Percentiles rank a stretch among this genome's conserved stretches.
phyloP scores from a whole-genome alignment of 257 asterid genomes.

The Fraxinus quadrangulata region DNA sequence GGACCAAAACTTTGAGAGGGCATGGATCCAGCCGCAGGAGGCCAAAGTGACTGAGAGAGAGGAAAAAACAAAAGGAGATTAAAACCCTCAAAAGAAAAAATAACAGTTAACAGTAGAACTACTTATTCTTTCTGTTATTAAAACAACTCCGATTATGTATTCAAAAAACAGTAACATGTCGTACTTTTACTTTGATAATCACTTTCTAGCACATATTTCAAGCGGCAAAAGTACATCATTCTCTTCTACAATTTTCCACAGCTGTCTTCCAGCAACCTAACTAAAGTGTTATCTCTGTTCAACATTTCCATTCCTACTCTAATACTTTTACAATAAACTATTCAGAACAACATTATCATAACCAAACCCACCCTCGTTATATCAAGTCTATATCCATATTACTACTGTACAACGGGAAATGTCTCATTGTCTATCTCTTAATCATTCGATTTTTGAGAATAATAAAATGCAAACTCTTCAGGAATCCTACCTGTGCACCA shows the following conservation, averaged over 20 bases:
- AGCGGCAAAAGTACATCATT: not conserved
- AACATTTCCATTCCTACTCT: not conserved
- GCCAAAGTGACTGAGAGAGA: conserved; percentile 55
- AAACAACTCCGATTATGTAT: conserved; percentile 12
- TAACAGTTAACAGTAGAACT: not conserved
- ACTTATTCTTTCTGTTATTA: not conserved
- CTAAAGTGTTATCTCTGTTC: not conserved
- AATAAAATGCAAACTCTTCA: not conserved
- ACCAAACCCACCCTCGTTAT: not conserved
- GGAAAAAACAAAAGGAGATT: conserved; percentile 19
- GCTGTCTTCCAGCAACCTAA: not conserved
- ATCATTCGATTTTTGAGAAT: not conserved
- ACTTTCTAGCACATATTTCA: conserved; percentile 8
- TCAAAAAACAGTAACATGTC: not conserved
- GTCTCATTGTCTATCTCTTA: too few relatives aligned
- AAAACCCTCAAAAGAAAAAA: conserved; percentile 12
- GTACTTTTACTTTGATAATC: not conserved
- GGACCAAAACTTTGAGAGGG: conserved; percentile 61
- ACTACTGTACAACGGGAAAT: not conserved
- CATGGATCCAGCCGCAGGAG: conserved; percentile 72
- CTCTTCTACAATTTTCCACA: not conserved
- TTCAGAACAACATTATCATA: not conserved
- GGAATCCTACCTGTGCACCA: conserved; percentile 66
- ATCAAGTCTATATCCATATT: not conserved
- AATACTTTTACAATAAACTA: not conserved